Conservation (phyloP, 768 basidiomycete genomes). For the Termitomyces sp. region DNA sequence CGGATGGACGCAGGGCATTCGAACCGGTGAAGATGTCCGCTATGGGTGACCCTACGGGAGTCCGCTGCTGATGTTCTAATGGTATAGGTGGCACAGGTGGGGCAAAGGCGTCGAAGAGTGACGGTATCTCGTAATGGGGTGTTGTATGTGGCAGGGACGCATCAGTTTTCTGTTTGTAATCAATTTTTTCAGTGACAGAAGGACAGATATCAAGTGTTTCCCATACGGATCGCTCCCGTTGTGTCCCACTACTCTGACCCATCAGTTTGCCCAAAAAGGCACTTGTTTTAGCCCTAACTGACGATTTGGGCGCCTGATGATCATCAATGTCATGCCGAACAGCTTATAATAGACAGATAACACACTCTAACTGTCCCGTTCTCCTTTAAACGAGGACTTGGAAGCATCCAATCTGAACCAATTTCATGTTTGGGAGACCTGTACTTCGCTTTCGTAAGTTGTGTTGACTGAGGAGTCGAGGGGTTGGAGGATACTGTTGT, state of each 20-base stretch:
- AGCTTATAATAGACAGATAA: conserved; percentile 2
- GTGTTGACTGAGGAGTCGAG: conserved; percentile 22
- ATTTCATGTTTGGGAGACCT: conserved; percentile 15
- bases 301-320: conserved; percentile 46
- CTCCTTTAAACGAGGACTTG: conserved; percentile 43
- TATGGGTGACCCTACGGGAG: conserved; percentile 38
- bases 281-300: conserved; percentile 74
- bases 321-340: conserved; percentile 2
- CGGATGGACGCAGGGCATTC: conserved; percentile 22
- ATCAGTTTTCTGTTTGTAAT: conserved; percentile 48
- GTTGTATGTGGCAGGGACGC: conserved; percentile 26
- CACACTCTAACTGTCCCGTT: conserved; percentile 47
- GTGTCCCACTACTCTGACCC: conserved; percentile 40
- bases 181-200: conserved; percentile 13
- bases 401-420: conserved; percentile 40
- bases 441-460: conserved; percentile 31
- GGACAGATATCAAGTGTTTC: conserved; percentile 38
- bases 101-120: conserved; percentile 38
- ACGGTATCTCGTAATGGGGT: conserved; percentile 33
- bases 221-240: conserved; percentile 33
- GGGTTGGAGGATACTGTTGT: conserved; percentile 29
- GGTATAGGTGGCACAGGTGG: conserved; percentile 54
- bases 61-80: conserved; percentile 29
- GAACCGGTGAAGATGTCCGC: conserved; percentile 43
- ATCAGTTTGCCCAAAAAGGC: conserved; percentile 79